These are phyloP conservation scores for Golovinomyces cichoracearum DNA, from an alignment of 2,329 filamentous ascomycete species.

Conservation along the genomic window DNA sequence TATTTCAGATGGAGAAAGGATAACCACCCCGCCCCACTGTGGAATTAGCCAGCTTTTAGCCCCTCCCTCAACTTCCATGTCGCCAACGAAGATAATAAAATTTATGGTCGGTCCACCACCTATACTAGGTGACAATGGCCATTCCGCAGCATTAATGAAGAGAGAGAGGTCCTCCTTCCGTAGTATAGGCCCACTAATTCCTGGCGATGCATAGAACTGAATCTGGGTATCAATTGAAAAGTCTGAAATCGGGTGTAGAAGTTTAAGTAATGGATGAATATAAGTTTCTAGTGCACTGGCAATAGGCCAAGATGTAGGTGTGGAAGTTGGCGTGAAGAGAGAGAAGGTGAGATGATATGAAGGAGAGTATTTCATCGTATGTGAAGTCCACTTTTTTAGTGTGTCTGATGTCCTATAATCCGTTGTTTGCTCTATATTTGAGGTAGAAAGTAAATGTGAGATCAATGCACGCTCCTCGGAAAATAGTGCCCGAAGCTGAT, in stretches of 20 bases:
- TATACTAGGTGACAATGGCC: conserved; percentile 85
- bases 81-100: conserved; percentile 70
- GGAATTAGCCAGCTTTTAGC: conserved; percentile 67
- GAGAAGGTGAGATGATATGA: conserved; percentile 94
- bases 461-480: conserved; percentile 73
- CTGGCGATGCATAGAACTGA: conserved; percentile 61
- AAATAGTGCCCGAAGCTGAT: conserved; percentile 53
- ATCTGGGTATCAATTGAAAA: conserved; percentile 94
- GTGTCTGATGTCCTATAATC: conserved; percentile 25
- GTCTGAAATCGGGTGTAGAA: conserved; percentile 63
- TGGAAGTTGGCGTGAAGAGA: conserved; percentile 55
- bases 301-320: conserved; percentile 76
- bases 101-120: conserved; percentile 84
- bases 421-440: conserved; percentile 22
- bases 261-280: conserved; percentile 54
- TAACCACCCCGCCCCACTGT: conserved; percentile 67
- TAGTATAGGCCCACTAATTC: conserved; percentile 35
- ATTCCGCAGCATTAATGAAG: conserved; percentile 94
- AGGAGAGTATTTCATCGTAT: conserved; percentile 71
- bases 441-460: conserved; percentile 41
- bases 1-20: conserved; percentile 23
- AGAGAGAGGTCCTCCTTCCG: conserved; percentile 69
- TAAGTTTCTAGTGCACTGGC: conserved; percentile 57
- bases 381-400: conserved; percentile 45
- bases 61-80: conserved; percentile 21